Percentiles rank a stretch among this genome's conserved stretches.
Conservation (phyloP, 306 rosid genomes). For the Hylodesmum podocarpum region DNA sequence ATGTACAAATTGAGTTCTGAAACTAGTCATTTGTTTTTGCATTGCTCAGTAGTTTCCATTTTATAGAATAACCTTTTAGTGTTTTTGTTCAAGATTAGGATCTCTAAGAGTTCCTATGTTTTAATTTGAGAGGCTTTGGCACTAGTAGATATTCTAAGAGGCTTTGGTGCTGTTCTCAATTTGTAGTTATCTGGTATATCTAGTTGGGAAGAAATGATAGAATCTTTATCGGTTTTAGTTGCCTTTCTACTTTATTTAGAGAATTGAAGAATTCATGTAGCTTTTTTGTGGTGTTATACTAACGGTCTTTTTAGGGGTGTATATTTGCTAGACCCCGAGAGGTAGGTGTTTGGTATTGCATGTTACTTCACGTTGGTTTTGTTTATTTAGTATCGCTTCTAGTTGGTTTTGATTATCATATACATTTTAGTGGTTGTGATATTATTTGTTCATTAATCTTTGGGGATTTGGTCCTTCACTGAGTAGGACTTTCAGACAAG, state of each 20-base stretch:
- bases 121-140: neutral
- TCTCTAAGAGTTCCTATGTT: neutral
- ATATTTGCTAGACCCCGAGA: neutral
- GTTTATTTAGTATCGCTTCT: neutral
- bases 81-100: neutral
- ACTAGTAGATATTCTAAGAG: neutral
- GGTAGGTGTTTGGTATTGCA: neutral
- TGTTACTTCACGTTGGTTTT: neutral
- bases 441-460: neutral
- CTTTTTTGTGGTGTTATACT: neutral
- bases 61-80: neutral
- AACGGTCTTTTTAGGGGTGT: neutral
- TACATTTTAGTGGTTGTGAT: neutral
- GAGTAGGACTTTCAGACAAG: neutral
- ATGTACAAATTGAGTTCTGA: neutral
- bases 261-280: neutral
- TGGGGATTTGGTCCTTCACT: slow-evolving; percentile 11
- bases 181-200: neutral
- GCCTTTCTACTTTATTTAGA: neutral
- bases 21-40: neutral
- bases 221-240: neutral
- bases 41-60: neutral
- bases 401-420: neutral
- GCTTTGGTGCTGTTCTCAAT: neutral
- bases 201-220: neutral